phyloP scores from a whole-genome alignment of 1,139 yeast species.

The Sugiyamaella neomexicana region DNA sequence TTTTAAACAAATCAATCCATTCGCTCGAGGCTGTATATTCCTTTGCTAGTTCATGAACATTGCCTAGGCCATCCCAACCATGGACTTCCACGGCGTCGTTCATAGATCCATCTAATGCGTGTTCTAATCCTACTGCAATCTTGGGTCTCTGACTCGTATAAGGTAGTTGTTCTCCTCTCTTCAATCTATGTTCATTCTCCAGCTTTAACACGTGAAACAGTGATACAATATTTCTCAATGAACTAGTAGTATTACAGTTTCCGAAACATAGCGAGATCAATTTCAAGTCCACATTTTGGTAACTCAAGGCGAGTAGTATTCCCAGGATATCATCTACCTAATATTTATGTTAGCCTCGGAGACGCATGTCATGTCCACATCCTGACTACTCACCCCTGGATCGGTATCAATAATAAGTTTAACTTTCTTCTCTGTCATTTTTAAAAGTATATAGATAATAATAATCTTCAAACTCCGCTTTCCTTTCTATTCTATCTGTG shows the following conservation, averaged over 20 bases:
- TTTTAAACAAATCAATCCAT: slow-evolving; percentile 35
- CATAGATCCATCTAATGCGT: slow-evolving; percentile 38
- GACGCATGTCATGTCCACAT: no score
- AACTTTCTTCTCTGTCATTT: background rate
- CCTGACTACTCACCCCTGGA: slow-evolving; percentile 39
- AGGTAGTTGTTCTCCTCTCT: slow-evolving; percentile 26
- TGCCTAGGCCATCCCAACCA: slow-evolving; percentile 46
- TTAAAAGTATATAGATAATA: background rate
- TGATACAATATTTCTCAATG: slow-evolving; percentile 42
- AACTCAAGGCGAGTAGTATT: slow-evolving; percentile 40
- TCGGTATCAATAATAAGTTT: slow-evolving; percentile 44
- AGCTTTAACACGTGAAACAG: slow-evolving; percentile 40
- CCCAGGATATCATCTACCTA: slow-evolving; percentile 45
- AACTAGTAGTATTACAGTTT: slow-evolving; percentile 41
- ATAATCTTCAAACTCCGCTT: background rate
- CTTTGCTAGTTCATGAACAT: slow-evolving; percentile 41
- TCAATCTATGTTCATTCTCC: slow-evolving; percentile 34
- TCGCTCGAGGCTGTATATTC: slow-evolving; percentile 39
- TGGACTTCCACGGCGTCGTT: slow-evolving; percentile 46
- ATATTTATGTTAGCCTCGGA: no score
- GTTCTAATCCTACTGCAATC: slow-evolving; percentile 40
- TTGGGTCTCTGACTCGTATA: slow-evolving; percentile 37
- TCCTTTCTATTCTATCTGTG: no score
- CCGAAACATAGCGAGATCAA: slow-evolving; percentile 46
- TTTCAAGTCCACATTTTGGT: slow-evolving; percentile 38